Percentiles rank a stretch among this genome's conserved stretches.
phyloP scores from a whole-genome alignment of 331 rosid genomes.

The Cydonia oblonga region DNA sequence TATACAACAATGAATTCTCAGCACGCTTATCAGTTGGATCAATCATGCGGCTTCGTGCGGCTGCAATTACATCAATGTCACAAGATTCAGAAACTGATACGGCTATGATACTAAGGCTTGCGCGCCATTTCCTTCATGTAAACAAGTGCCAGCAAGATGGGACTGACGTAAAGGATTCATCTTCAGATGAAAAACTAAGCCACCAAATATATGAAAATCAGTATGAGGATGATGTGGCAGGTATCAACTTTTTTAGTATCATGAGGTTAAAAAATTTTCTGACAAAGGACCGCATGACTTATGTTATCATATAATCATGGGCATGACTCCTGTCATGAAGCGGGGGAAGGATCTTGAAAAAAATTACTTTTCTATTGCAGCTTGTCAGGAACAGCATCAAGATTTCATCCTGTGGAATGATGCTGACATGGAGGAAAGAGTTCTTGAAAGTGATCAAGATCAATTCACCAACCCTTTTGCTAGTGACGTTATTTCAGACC shows the following conservation, averaged over 20 bases:
- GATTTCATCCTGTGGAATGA: conserved; percentile 32
- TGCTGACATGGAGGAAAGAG: conserved; percentile 21
- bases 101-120: conserved; percentile 51
- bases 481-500: conserved; percentile 7
- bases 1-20: conserved; percentile 72
- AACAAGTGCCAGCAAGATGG: conserved; percentile 34
- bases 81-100: conserved; percentile 55
- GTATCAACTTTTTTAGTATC: conserved; percentile 15
- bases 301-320: not conserved
- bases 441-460: conserved; percentile 16
- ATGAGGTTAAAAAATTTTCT: not conserved
- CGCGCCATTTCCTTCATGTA: conserved; percentile 40
- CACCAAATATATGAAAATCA: conserved; percentile 23
- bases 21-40: conserved; percentile 78
- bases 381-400: conserved; percentile 13
- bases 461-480: conserved; percentile 37
- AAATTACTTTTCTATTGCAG: conserved; percentile 31
- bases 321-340: not conserved
- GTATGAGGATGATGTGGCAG: conserved; percentile 30
- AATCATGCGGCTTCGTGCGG: conserved; percentile 72
- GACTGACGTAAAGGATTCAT: conserved; percentile 24
- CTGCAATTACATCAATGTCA: conserved; percentile 68
- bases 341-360: conserved; percentile 9
- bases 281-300: not conserved
- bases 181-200: conserved; percentile 22